A percentile compares a stretch with the other conserved stretches of the same genome.
Conservation (phyloP, 306 rosid genomes). For the Rubus parviflorus region DNA sequence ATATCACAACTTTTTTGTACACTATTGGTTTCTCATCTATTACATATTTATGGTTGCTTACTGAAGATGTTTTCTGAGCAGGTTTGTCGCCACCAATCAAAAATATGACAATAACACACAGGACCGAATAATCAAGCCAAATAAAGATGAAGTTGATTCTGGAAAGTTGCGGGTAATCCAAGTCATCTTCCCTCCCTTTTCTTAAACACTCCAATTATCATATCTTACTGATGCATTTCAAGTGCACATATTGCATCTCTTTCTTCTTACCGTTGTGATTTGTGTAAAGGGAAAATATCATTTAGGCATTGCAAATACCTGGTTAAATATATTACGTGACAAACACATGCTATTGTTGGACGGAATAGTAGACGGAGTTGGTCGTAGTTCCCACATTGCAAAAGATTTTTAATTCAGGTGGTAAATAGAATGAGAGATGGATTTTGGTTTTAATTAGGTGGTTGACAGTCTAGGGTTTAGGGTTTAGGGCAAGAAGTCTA, state of each 20-base stretch:
- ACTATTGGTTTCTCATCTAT: not conserved
- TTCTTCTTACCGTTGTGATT: not conserved
- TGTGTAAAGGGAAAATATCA: not conserved
- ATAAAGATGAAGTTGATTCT: conserved; percentile 41
- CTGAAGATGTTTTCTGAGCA: conserved; percentile 34
- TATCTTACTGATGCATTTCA: not conserved
- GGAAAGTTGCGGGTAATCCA: conserved; percentile 63
- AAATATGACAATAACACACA: conserved; percentile 57
- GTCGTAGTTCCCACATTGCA: not conserved
- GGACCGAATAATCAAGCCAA: conserved; percentile 73
- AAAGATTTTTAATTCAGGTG: not conserved
- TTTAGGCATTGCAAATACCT: not conserved
- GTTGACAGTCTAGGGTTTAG: no score
- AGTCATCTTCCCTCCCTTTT: not conserved
- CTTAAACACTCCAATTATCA: not conserved
- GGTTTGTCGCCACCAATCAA: conserved; percentile 54
- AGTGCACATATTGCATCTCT: not conserved
- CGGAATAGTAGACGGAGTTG: not conserved
- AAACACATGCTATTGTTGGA: not conserved
- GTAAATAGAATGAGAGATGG: not conserved
- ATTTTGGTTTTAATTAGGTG: not conserved
- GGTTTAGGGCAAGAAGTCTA: no score
- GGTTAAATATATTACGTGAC: not conserved
- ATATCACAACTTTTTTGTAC: not conserved
- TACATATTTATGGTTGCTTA: conserved; percentile 1